phyloP scores from a whole-genome alignment of 495 filamentous ascomycete genomes.

The Staphylotrichum tortipilum region DNA sequence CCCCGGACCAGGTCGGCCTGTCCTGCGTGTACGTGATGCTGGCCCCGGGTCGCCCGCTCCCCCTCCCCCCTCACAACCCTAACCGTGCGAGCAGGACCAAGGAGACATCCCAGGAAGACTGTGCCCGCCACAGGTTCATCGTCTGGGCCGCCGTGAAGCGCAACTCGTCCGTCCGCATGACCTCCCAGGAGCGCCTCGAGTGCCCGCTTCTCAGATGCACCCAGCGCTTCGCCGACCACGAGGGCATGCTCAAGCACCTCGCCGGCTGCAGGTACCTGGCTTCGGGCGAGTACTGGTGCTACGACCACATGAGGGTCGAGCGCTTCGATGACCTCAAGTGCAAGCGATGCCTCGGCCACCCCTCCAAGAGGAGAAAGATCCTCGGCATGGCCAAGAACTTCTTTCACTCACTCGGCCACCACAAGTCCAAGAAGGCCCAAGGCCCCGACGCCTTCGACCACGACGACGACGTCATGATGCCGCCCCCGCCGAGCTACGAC shows the following conservation, averaged over 20 bases:
- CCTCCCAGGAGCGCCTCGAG: constrained; percentile 30
- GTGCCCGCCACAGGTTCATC: constrained; percentile 39
- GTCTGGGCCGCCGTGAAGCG: constrained; percentile 44
- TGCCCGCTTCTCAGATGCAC: constrained; percentile 38
- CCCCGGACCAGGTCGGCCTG: constrained; percentile 7
- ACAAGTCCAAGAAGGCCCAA: constrained; percentile 30
- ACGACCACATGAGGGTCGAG: constrained; percentile 40
- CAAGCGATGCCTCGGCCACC: constrained; percentile 36
- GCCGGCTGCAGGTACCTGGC: constrained; percentile 33
- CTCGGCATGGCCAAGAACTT: constrained; percentile 40
- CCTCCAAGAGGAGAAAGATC: constrained; percentile 39
- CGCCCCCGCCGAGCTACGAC: constrained; percentile 38
- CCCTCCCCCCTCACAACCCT: too few relatives aligned
- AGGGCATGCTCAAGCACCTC: constrained; percentile 39
- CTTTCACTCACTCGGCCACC: constrained; percentile 40
- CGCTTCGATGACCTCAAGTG: constrained; percentile 41
- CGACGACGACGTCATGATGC: constrained; percentile 16
- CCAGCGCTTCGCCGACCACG: constrained; percentile 34
- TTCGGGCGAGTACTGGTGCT: constrained; percentile 40
- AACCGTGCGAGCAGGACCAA: constrained; percentile 29
- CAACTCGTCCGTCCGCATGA: constrained; percentile 37
- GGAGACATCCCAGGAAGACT: constrained; percentile 35
- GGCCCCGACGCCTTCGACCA: constrained; percentile 7
- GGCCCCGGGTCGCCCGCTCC: too few relatives aligned
- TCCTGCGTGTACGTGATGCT: constrained; percentile 29